Base-by-base conservation (phyloP, 768 basidiomycete genomes). In the Leccinum olivaceopallidum region DNA sequence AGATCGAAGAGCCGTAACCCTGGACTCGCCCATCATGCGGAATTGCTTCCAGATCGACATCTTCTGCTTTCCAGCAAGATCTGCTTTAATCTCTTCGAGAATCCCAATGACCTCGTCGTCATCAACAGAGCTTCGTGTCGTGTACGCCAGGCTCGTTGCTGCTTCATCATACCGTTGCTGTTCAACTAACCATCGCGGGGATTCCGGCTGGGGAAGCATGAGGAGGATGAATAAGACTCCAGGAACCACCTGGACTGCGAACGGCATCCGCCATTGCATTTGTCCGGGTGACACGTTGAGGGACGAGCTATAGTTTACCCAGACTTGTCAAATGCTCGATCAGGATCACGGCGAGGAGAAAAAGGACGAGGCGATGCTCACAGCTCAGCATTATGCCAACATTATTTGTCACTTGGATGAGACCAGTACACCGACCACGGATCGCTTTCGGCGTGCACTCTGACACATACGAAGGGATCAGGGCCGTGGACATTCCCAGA, bases 121-220 rank as follows among this genome's bases (percentile, higher is more conserved):
- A 30, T 77, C 72, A 2, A 69, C 56, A 13, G 71, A 59, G 5
- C 63, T 73, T 51, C 77, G 69, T 39, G 63, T 67, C 2, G 72
- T 70, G 52, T 69, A 81, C 2, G 79, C 80, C 6, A 81, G 74
- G 5, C 72, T 75, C 22, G 32, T 67, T 0, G 76, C 76, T 18
- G 83, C 83, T 16, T 74, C 73, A 12, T 78, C 77, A 32, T 78
- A 75, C 37, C 75, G 72, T 28, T 75, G 73, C 53, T 78, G 75
- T 65, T 83, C 83, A 24, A 80, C 81, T n/a, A 85, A 70, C 81
- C 80, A 83, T n/a, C 83, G 75, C 10, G 84, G 84, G 0, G 83
- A 84, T 63, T 85, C 84, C 6, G 82, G 81, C 58, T 83, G 80
- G 56, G 77, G 78, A 7, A 77, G 51, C 79, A 85, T 83, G 6